A percentile compares a stretch with the other conserved stretches of the same genome.
Conservation (phyloP, 139 green algal species). For the Chlamydomonas schloesseri region DNA sequence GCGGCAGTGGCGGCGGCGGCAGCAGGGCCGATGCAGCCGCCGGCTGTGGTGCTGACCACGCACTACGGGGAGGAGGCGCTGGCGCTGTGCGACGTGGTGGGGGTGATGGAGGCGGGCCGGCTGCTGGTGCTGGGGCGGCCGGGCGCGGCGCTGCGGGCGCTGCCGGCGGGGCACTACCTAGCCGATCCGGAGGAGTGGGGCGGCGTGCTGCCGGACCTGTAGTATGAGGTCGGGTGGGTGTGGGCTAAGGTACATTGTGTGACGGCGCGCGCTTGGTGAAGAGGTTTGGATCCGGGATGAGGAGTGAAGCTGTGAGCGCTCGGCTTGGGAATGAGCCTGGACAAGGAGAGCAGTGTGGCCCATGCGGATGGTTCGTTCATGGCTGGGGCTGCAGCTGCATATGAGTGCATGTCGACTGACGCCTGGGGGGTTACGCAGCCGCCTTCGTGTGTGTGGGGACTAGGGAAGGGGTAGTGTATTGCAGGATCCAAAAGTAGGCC, state of each 20-base stretch:
- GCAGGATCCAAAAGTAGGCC: too few relatives aligned
- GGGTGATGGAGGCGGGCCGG: slow-evolving; percentile 6
- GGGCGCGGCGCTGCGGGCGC: background rate
- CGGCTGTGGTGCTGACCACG: slow-evolving; percentile 31
- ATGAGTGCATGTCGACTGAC: too few relatives aligned
- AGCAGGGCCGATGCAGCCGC: background rate
- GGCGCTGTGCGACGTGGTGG: slow-evolving; percentile 28
- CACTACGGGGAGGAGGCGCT: slow-evolving; percentile 20
- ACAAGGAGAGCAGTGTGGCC: too few relatives aligned
- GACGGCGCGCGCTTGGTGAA: background rate
- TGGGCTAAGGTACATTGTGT: background rate
- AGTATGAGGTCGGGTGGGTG: background rate
- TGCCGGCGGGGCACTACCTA: slow-evolving; percentile 17
- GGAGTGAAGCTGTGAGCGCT: too few relatives aligned
- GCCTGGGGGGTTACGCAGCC: too few relatives aligned
- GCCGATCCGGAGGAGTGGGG: slow-evolving; percentile 22
- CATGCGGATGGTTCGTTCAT: too few relatives aligned
- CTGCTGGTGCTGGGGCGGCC: slow-evolving; percentile 7
- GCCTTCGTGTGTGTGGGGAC: too few relatives aligned
- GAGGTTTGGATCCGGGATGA: background rate
- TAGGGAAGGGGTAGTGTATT: too few relatives aligned
- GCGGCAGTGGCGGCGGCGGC: background rate
- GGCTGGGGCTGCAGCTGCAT: too few relatives aligned
- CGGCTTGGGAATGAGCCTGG: too few relatives aligned
- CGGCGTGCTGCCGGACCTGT: background rate